A percentile compares a stretch with the other conserved stretches of the same genome.
Evolutionary conservation across 139 green algal genomes (phyloP).

Genomic region (Gonium pectorale): DNA sequence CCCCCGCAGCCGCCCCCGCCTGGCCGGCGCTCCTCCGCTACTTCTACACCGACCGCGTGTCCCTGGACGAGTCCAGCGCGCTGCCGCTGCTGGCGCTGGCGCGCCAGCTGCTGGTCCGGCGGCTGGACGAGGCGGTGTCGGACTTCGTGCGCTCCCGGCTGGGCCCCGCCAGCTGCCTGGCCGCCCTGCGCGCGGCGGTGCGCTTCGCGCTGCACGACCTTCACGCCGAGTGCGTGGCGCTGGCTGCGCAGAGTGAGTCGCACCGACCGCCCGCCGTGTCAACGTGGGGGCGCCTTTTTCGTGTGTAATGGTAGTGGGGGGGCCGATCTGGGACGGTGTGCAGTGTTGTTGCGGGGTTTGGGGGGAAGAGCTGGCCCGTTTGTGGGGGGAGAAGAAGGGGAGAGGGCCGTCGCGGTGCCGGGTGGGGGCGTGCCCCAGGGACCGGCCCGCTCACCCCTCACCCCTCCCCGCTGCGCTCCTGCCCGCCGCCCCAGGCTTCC

Average conservation of each 20-base stretch:
- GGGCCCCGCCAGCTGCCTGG: slow-evolving; percentile 30
- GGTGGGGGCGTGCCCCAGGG: no score
- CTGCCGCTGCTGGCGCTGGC: slow-evolving; percentile 51
- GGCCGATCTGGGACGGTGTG: no score
- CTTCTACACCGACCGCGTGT: slow-evolving; percentile 47
- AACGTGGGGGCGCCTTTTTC: no score
- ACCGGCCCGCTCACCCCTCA: no score
- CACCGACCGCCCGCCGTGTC: no score
- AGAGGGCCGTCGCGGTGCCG: no score
- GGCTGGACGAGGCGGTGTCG: slow-evolving; percentile 31
- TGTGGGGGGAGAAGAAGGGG: no score
- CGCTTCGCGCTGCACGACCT: slow-evolving; percentile 50
- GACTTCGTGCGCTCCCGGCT: slow-evolving; percentile 44
- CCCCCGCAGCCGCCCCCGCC: not conserved
- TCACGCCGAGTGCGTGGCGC: slow-evolving; percentile 39
- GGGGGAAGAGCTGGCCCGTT: no score
- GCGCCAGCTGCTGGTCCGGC: slow-evolving; percentile 48
- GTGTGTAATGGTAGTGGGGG: no score
- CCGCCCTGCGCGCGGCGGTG: slow-evolving; percentile 46
- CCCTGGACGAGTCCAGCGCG: slow-evolving; percentile 30
- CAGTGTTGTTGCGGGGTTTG: no score
- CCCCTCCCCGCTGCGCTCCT: not conserved
- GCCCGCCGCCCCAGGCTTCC: slow-evolving; percentile 37
- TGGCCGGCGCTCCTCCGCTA: slow-evolving; percentile 22
- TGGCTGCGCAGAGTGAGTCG: slow-evolving; percentile 47